These are phyloP conservation scores for Gastrolobium villosum DNA, from an alignment of 306 rosid genomes.

Conservation along the genomic window DNA sequence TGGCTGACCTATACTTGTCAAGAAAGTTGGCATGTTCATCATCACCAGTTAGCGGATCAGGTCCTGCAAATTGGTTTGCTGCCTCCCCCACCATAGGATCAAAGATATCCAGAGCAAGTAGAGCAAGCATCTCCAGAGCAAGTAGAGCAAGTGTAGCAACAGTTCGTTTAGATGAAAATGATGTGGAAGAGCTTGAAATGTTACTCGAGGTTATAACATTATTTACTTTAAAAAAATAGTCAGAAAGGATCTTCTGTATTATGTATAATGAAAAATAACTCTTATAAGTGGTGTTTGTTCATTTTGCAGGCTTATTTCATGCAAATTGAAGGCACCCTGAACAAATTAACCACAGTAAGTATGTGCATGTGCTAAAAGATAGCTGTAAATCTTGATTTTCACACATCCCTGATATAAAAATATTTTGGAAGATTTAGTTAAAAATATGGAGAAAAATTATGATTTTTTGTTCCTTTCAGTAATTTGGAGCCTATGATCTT, in stretches of 20 bases:
- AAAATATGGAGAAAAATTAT: not conserved
- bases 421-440: slow-evolving; percentile 26
- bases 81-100: slow-evolving; percentile 83
- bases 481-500: not conserved
- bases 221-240: slow-evolving; percentile 14
- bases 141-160: slow-evolving; percentile 84
- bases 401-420: not conserved
- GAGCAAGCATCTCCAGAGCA: slow-evolving; percentile 83
- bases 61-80: slow-evolving; percentile 70
- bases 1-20: slow-evolving; percentile 96
- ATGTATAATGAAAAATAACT: slow-evolving; percentile 1
- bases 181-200: slow-evolving; percentile 97
- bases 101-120: slow-evolving; percentile 81
- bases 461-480: not conserved
- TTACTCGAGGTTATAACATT: slow-evolving; percentile 76
- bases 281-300: slow-evolving; percentile 37
- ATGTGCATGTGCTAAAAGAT: not conserved
- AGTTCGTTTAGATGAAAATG: slow-evolving; percentile 82
- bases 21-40: slow-evolving; percentile 78
- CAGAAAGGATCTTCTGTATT: slow-evolving; percentile 23
- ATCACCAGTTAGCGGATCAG: slow-evolving; percentile 82
- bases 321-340: slow-evolving; percentile 90
- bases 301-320: slow-evolving; percentile 90
- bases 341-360: slow-evolving; percentile 84
- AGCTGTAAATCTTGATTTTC: slow-evolving; percentile 13